Percentiles rank a stretch among this genome's conserved stretches.
phyloP scores from a whole-genome alignment of 192 early-diverging fungal species.

The Coemansia guatemalensis region DNA sequence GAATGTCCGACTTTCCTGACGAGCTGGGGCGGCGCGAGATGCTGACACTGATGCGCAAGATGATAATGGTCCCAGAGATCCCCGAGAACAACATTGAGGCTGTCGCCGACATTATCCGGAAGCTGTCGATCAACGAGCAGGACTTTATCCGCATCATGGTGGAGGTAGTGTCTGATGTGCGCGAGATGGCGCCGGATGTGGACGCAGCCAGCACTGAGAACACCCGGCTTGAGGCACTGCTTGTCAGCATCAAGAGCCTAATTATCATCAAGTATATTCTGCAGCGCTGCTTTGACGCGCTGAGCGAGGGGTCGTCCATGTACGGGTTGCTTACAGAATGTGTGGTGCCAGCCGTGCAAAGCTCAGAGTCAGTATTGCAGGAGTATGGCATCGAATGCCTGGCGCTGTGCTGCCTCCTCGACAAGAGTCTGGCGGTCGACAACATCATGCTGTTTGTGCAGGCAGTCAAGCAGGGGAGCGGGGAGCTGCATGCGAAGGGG shows the following conservation, averaged over 20 bases:
- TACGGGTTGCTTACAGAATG: conserved; percentile 72
- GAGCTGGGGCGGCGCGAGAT: conserved; percentile 85
- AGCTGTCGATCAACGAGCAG: conserved; percentile 73
- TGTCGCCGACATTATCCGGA: conserved; percentile 76
- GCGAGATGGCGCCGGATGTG: conserved; percentile 49
- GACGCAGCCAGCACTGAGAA: conserved; percentile 37
- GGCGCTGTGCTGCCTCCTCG: conserved; percentile 73
- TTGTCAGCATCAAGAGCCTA: conserved; percentile 63
- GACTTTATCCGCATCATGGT: conserved; percentile 88
- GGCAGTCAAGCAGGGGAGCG: conserved; percentile 50
- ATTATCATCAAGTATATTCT: conserved; percentile 70
- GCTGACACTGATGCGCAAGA: conserved; percentile 73
- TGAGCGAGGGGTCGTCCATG: conserved; percentile 70
- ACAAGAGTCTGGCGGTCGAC: conserved; percentile 70
- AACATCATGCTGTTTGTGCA: conserved; percentile 74
- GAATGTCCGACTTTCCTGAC: conserved; percentile 80
- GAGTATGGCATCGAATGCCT: conserved; percentile 83
- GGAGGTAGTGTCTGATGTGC: conserved; percentile 80
- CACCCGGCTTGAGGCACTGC: conserved; percentile 48
- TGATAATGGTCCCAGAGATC: conserved; percentile 73
- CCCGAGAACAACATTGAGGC: conserved; percentile 73
- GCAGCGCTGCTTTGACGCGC: conserved; percentile 64
- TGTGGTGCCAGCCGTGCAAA: conserved; percentile 71
- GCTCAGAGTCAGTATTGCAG: conserved; percentile 63
- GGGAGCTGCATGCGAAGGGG: conserved; percentile 63